phyloP scores from a whole-genome alignment of 352 stramenopile species.

The Globisporangium parvum region DNA sequence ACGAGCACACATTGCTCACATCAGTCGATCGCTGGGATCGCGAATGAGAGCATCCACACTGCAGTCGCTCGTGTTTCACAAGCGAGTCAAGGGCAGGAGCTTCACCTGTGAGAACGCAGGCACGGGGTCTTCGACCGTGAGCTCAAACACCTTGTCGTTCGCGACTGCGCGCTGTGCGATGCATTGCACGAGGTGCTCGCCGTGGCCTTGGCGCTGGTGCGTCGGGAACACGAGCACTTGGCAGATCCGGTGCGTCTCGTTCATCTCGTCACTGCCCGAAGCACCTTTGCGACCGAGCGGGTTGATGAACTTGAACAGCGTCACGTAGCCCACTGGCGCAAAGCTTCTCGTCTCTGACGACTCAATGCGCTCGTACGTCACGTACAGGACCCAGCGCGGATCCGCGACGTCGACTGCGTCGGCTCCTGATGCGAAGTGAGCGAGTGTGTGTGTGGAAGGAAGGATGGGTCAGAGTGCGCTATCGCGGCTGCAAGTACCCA shows the following conservation, averaged over 20 bases:
- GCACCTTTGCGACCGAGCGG: conserved; percentile 50
- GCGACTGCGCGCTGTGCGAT: conserved; percentile 51
- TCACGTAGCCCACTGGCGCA: conserved; percentile 61
- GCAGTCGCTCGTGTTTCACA: neutral
- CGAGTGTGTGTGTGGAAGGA: neutral
- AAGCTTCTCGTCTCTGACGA: conserved; percentile 13
- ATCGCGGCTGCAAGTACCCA: neutral
- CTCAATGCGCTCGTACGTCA: conserved; percentile 51
- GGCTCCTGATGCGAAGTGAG: conserved; percentile 26
- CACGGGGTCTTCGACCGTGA: conserved; percentile 83
- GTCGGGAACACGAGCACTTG: conserved; percentile 75
- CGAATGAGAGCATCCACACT: neutral
- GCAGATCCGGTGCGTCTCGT: conserved; percentile 78
- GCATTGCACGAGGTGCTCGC: conserved; percentile 62
- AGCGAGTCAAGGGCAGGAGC: no score
- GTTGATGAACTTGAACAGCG: conserved; percentile 81
- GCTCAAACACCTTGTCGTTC: conserved; percentile 60
- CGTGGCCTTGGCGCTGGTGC: conserved; percentile 77
- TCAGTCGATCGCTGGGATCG: neutral
- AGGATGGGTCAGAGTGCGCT: neutral
- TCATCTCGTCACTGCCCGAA: conserved; percentile 22
- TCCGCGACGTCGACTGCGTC: conserved; percentile 70
- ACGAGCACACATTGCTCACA: neutral
- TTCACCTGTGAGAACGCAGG: conserved; percentile 48
- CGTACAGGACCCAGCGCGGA: conserved; percentile 72